Evolutionary conservation across 2,329 filamentous ascomycete genomes (phyloP).

Genomic region (Neonectria ditissima): DNA sequence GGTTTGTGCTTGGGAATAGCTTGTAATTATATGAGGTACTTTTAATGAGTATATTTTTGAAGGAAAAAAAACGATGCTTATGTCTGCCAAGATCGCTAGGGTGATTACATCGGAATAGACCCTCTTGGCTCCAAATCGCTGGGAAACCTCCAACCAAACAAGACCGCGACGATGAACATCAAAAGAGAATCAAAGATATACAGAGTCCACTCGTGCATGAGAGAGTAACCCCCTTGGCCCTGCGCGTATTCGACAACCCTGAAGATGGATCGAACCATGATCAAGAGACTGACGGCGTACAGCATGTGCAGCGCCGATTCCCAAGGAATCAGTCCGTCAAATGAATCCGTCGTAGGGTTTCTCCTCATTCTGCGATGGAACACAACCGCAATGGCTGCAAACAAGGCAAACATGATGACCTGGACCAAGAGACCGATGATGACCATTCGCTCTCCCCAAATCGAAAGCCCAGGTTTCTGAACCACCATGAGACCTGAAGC

Average conservation of each 20-base stretch:
- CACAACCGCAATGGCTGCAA: neutral
- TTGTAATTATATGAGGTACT: no score
- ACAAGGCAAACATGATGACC: conserved; percentile 11
- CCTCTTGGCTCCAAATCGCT: conserved; percentile 2
- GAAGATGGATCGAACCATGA: conserved; percentile 18
- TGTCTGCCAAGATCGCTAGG: no score
- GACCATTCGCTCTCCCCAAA: conserved; percentile 8
- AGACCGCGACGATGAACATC: neutral
- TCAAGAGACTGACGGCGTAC: conserved; percentile 3
- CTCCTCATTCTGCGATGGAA: conserved; percentile 7
- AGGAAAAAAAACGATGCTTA: no score
- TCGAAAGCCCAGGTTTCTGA: neutral
- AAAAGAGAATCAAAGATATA: conserved; percentile 13
- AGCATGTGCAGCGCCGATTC: conserved; percentile 12
- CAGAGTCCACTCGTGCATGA: conserved; percentile 16
- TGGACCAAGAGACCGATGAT: conserved; percentile 10
- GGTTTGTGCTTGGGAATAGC: no score
- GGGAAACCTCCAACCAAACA: conserved; percentile 11
- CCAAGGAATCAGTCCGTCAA: conserved; percentile 7
- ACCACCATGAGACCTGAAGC: conserved; percentile 2
- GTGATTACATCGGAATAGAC: neutral
- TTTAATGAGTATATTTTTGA: no score
- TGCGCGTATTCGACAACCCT: conserved; percentile 12
- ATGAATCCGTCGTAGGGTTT: neutral
- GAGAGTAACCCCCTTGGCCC: conserved; percentile 3